Evolutionary conservation across 805 yeast species (phyloP).

Genomic region (Starmera amethionina): DNA sequence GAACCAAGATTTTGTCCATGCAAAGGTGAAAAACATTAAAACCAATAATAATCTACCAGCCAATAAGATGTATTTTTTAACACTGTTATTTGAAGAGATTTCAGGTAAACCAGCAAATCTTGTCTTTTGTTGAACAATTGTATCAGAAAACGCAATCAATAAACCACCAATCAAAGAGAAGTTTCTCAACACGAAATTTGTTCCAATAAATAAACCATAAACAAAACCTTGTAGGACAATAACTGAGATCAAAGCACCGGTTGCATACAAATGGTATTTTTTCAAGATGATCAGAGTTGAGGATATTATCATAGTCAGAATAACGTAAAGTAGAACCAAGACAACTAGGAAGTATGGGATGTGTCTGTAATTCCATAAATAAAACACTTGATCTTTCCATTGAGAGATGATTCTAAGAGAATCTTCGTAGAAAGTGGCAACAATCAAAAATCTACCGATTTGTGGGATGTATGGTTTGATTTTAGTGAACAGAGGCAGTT

Average conservation of each 20-base stretch:
- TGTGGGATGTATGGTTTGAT: slow-evolving; percentile 74
- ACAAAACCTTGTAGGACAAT: slow-evolving; percentile 77
- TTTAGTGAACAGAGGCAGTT: slow-evolving; percentile 32
- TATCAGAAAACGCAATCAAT: slow-evolving; percentile 77
- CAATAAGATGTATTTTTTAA: slow-evolving; percentile 69
- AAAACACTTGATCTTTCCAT: slow-evolving; percentile 87
- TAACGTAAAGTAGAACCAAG: slow-evolving; percentile 55
- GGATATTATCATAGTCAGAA: slow-evolving; percentile 61
- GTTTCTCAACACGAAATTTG: slow-evolving; percentile 76
- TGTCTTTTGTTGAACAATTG: slow-evolving; percentile 67
- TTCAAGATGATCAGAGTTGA: slow-evolving; percentile 64
- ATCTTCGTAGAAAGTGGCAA: slow-evolving; percentile 90
- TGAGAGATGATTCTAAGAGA: slow-evolving; percentile 73
- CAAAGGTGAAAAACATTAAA: slow-evolving; percentile 76
- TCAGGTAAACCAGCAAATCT: slow-evolving; percentile 35
- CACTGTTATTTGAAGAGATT: slow-evolving; percentile 53
- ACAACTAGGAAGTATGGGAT: slow-evolving; percentile 69
- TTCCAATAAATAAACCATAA: slow-evolving; percentile 78
- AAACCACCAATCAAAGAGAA: slow-evolving; percentile 89
- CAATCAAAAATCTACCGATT: slow-evolving; percentile 82
- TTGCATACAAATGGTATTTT: slow-evolving; percentile 59
- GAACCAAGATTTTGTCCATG: slow-evolving; percentile 65
- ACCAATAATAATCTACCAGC: slow-evolving; percentile 86
- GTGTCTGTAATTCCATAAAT: slow-evolving; percentile 70
- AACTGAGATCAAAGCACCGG: slow-evolving; percentile 57